phyloP scores from a whole-genome alignment of 768 basidiomycete species.

The Dendrothele bispora region DNA sequence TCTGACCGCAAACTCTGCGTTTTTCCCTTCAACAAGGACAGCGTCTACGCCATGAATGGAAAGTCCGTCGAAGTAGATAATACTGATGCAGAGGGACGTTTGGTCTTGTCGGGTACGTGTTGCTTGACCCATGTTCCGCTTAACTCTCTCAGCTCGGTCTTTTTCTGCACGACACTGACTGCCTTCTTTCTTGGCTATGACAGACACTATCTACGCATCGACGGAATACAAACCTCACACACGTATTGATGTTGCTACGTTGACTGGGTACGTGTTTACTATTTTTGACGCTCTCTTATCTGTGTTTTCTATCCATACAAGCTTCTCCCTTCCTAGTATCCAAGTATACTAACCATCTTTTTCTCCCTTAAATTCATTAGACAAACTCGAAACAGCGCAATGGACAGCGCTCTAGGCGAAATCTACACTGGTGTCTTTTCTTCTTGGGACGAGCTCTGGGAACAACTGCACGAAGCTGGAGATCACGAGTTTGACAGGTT shows the following conservation, averaged over 20 bases:
- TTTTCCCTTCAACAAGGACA: too few relatives aligned
- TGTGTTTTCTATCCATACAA: neutral
- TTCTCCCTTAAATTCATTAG: neutral
- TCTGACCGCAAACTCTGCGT: too few relatives aligned
- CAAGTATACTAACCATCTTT: too few relatives aligned
- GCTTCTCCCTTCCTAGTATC: too few relatives aligned
- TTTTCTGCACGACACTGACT: too few relatives aligned
- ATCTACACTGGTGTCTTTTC: slow-evolving; percentile 80
- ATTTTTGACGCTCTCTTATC: neutral
- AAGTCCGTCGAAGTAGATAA: slow-evolving; percentile 86
- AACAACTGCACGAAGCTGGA: slow-evolving; percentile 64
- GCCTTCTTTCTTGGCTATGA: too few relatives aligned
- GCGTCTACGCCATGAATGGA: slow-evolving; percentile 84
- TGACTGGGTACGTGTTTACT: slow-evolving; percentile 70
- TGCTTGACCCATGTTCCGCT: neutral
- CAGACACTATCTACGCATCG: slow-evolving; percentile 80
- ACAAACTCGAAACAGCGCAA: slow-evolving; percentile 46
- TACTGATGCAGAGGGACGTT: slow-evolving; percentile 81
- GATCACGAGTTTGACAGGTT: slow-evolving; percentile 76
- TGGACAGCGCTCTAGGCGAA: slow-evolving; percentile 72
- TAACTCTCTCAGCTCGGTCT: neutral
- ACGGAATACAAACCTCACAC: slow-evolving; percentile 78
- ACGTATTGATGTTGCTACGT: slow-evolving; percentile 82
- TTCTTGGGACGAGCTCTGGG: slow-evolving; percentile 74
- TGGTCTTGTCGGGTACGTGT: slow-evolving; percentile 68